Base-by-base conservation (phyloP, 495 filamentous ascomycete species). In the Podospora bellae-mahoneyi region DNA sequence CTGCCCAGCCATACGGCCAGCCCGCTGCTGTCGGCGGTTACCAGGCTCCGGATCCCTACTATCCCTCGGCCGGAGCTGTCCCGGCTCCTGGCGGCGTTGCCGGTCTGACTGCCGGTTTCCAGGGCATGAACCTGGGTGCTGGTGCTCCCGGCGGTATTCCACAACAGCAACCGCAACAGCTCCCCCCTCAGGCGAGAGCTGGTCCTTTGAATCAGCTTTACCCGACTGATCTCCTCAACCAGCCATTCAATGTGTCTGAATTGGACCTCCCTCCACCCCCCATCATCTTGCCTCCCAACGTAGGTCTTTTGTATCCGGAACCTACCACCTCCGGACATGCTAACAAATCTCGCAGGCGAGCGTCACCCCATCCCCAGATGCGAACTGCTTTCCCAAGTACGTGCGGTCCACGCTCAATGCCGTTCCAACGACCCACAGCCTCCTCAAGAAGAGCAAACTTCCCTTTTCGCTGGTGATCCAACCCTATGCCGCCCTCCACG, bases 391-490 rank as follows among this genome's bases (percentile, higher is more conserved):
- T 32, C 86, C 95, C 19, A 96, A 97, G 84, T 98, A 96, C 75
- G 90, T 98, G 74, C 92, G 95, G 55, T 97, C 95, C 0, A 98
- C 95, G 6, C 78, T 98, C 58, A 97, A 98, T 76, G 92, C 91
- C 56, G 89, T 96, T 19, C 96, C 95, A 1, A 97, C 93, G 7
- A 96, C 91, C 32, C 86, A 96, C 74, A 92, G 90, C 3, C 84
- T 98, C 59, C 86, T 98, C 62, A 99, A 98, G 84, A 97, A 97
- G 81, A 96, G 93, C 39, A 93, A 92, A 75, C 85, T 99, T 59
- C 95, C 95, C 0, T 97, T 97, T 73, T 94, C 96, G 60, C 88
- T 99, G 19, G 88, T 98, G 67, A 97, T 99, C 60, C 94, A 98
- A 78, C 95, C 95, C 4, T 99, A 97, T 73, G 91, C 87, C 28